phyloP scores from a whole-genome alignment of 2,329 filamentous ascomycete species.

The Pseudopyricularia javanii region DNA sequence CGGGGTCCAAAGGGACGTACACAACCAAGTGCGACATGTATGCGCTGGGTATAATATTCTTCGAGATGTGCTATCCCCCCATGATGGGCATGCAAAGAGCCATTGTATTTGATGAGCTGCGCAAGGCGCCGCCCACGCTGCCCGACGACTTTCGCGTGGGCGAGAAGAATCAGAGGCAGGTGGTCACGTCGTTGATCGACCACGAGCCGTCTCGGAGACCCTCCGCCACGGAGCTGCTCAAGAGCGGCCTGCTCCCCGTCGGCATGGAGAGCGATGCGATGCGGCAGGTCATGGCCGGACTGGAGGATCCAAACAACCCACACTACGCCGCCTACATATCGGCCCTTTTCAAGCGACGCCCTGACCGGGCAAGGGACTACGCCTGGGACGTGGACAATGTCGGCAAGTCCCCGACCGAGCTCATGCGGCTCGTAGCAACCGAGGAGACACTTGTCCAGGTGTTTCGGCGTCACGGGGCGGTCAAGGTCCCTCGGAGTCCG shows the following conservation, averaged over 20 bases:
- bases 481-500: constrained; percentile 63
- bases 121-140: constrained; percentile 54
- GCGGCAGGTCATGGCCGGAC: constrained; percentile 64
- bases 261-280: constrained; percentile 91
- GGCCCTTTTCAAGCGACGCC: constrained; percentile 66
- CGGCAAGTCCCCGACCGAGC: constrained; percentile 41
- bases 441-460: constrained; percentile 64
- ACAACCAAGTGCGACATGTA: constrained; percentile 84
- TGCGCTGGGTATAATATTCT: constrained; percentile 92
- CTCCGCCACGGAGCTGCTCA: constrained; percentile 68
- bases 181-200: constrained; percentile 68
- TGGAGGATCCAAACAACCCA: constrained; percentile 72
- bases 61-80: constrained; percentile 79
- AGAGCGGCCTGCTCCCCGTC: constrained; percentile 76
- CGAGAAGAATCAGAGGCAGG: constrained; percentile 63
- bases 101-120: constrained; percentile 53
- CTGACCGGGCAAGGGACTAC: constrained; percentile 70
- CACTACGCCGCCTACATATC: constrained; percentile 84
- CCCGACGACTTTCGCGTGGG: constrained; percentile 60
- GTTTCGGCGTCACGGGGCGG: constrained; percentile 80
- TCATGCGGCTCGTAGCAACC: constrained; percentile 61
- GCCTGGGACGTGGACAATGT: constrained; percentile 60
- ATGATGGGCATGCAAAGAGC: constrained; percentile 53
- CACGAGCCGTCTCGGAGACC: constrained; percentile 76
- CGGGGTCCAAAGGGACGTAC: constrained; percentile 62